Evolutionary conservation across 2,329 filamentous ascomycete species (phyloP), one percentile per base, ranked within the genome.

Genomic region (Aureobasidium namibiae): DNA sequence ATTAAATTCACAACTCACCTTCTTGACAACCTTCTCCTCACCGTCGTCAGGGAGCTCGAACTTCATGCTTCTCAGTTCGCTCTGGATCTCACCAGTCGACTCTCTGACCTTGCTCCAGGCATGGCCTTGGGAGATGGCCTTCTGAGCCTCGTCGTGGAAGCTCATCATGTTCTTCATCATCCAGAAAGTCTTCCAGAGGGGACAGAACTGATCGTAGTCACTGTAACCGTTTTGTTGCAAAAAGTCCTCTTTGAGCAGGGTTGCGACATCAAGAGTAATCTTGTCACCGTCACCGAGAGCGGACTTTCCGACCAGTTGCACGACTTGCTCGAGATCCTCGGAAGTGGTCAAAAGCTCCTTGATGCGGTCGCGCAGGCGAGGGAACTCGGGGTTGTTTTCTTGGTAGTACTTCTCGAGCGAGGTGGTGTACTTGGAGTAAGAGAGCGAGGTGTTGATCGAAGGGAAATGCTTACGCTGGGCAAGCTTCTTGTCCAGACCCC

Each of bases 131-230:
- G 88, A 82, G 70, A 99, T 83, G 7, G 90, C 91, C 83, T 96
- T 97, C 74, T 97, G 92, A 24, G 90, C 87, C 80, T 99, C 94
- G 69, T 99, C 95, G 73, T 96, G 90, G 83, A 92, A 99, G 61
- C 87, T 89, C 81, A 99, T 89, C 86, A 99, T 97, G 64, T 90
- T 88, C 83, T 95, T 96, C 94, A 99, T 99, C 94, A 99, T 97
- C 87, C 94, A 99, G 74, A 95, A 89, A 0, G 94, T 99, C 87
- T 99, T 99, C 94, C 94, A 99, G 70, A 99, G 83, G 52, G 94
- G 94, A 72, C 94, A 99, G 85, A 95, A 99, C 78, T 97, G 92
- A 72, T 99, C 94, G 73, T 99, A 97, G 76, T 97, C 90, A 66
- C 89, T 94, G 84, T 99, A 99, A 64, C 94, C 94, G 78, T 99